Conservation (phyloP, 2,329 filamentous ascomycete species). For the Rutstroemia sydowiana region DNA sequence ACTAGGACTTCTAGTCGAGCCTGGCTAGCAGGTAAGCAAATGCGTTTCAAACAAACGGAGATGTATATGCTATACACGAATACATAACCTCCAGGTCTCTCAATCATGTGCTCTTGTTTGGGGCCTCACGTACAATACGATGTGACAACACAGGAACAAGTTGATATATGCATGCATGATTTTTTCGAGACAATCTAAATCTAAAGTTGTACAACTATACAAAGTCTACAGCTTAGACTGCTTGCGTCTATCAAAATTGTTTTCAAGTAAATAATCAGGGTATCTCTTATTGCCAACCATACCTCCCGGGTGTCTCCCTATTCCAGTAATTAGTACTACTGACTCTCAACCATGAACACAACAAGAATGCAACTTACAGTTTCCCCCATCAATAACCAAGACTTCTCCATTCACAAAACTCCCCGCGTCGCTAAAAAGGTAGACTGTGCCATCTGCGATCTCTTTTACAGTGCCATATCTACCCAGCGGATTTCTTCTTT, state of each 20-base stretch:
- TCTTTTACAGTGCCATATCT: conserved; percentile 75
- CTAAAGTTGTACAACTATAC: neutral
- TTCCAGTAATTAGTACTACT: neutral
- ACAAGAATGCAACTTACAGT: conserved; percentile 14
- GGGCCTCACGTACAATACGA: too few relatives aligned
- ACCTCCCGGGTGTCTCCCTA: conserved; percentile 19
- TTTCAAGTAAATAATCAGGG: conserved; percentile 26
- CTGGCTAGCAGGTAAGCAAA: too few relatives aligned
- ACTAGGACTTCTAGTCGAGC: too few relatives aligned
- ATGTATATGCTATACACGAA: too few relatives aligned
- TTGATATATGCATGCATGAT: too few relatives aligned
- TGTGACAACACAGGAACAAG: too few relatives aligned
- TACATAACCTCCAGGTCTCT: too few relatives aligned
- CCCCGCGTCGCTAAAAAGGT: conserved; percentile 76
- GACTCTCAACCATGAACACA: neutral
- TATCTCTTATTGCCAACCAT: conserved; percentile 18
- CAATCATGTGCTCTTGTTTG: too few relatives aligned
- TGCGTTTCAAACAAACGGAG: too few relatives aligned
- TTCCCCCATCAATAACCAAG: conserved; percentile 61
- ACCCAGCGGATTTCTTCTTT: conserved; percentile 58
- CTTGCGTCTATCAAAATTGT: conserved; percentile 14
- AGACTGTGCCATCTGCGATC: conserved; percentile 88
- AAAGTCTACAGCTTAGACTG: conserved; percentile 3
- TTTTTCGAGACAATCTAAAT: too few relatives aligned
- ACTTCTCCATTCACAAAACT: conserved; percentile 80